Evolutionary conservation across 441 rosid genomes (phyloP).

Genomic region (Iberis amara): DNA sequence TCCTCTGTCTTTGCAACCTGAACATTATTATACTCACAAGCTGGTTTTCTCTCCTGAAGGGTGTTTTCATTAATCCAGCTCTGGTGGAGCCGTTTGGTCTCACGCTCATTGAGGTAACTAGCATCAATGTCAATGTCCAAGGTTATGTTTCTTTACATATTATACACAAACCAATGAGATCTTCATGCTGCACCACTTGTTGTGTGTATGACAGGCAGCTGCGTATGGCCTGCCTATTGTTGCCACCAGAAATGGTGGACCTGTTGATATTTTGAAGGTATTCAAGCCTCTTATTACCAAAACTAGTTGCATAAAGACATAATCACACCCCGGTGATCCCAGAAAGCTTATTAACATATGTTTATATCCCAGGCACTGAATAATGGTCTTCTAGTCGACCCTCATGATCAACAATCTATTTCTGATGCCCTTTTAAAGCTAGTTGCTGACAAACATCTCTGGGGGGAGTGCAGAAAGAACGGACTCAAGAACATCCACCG

Average conservation of each 20-base stretch:
- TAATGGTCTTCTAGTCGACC: slow-evolving; percentile 93
- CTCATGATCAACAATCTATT: slow-evolving; percentile 81
- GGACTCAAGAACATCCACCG: slow-evolving; percentile 96
- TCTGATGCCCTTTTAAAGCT: slow-evolving; percentile 86
- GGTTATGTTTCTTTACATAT: slow-evolving; percentile 16
- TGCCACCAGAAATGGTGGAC: slow-evolving; percentile 97
- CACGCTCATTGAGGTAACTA: slow-evolving; percentile 81
- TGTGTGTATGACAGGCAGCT: slow-evolving; percentile 63
- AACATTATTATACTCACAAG: background rate
- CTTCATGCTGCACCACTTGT: slow-evolving; percentile 20
- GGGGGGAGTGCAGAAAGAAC: slow-evolving; percentile 81
- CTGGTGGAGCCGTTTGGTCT: slow-evolving; percentile 96
- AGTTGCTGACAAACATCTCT: slow-evolving; percentile 88
- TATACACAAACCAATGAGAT: slow-evolving; percentile 7
- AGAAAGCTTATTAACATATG: slow-evolving; percentile 17
- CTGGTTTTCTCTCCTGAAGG: slow-evolving; percentile 46
- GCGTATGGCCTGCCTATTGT: slow-evolving; percentile 98
- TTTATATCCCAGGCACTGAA: slow-evolving; percentile 54
- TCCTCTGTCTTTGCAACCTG: slow-evolving; percentile 8
- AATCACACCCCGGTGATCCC: slow-evolving; percentile 13
- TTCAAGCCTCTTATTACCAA: background rate
- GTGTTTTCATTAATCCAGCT: slow-evolving; percentile 98
- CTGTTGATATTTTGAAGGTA: slow-evolving; percentile 65
- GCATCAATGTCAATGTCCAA: background rate
- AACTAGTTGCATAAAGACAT: background rate